A percentile compares a stretch with the other conserved stretches of the same genome.
Conservation (phyloP, 345 rosid genomes). For the Citrus reticulata region DNA sequence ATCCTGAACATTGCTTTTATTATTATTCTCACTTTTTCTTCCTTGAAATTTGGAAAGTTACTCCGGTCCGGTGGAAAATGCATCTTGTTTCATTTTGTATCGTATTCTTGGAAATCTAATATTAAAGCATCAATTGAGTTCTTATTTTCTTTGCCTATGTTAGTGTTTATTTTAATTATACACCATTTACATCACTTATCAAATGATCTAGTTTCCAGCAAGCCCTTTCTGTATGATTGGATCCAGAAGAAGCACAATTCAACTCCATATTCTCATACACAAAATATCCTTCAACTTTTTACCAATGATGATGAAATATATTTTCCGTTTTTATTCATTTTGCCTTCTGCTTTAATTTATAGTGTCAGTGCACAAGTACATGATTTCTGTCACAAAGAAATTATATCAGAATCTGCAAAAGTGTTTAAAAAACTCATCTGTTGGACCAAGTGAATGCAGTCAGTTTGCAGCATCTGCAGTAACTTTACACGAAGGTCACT, state of each 20-base stretch:
- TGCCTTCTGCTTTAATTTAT: no score
- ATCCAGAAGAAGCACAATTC: neutral
- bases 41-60: neutral
- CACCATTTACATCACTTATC: neutral
- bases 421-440: no score
- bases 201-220: neutral
- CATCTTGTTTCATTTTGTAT: neutral
- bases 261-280: neutral
- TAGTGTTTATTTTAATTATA: neutral
- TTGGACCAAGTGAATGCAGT: neutral
- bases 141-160: neutral
- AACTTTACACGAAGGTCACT: neutral
- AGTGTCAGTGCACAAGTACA: no score
- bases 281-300: no score
- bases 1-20: neutral
- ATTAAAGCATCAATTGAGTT: neutral
- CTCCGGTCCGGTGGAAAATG: neutral
- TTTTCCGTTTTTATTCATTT: no score
- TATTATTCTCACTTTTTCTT: neutral
- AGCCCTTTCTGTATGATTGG: neutral
- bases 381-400: no score
- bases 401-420: no score
- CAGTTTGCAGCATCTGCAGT: neutral
- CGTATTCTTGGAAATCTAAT: neutral
- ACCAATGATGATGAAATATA: no score